Conservation (phyloP, 805 yeast genomes). For the Saccharomycopsis sp. region DNA sequence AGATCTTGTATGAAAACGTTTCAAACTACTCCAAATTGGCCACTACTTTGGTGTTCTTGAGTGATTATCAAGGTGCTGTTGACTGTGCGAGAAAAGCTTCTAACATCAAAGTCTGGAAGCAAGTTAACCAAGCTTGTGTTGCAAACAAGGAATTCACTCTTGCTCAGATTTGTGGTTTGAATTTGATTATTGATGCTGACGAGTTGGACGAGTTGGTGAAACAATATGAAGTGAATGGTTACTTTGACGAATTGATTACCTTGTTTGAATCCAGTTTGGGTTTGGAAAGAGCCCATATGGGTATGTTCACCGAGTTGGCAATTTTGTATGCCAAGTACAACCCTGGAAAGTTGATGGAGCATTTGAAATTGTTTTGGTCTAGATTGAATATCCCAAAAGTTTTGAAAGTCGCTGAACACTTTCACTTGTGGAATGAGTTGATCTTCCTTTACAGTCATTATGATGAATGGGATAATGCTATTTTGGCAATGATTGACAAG, state of each 20-base stretch:
- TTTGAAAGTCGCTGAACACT: slow-evolving; percentile 83
- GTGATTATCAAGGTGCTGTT: slow-evolving; percentile 92
- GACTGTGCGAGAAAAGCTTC: slow-evolving; percentile 98
- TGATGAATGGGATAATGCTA: slow-evolving; percentile 99
- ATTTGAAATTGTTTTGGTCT: slow-evolving; percentile 95
- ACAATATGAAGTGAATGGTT: slow-evolving; percentile 83
- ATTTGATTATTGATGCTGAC: slow-evolving; percentile 94
- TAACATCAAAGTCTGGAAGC: slow-evolving; percentile 90
- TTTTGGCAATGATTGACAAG: slow-evolving; percentile 91
- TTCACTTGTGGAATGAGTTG: slow-evolving; percentile 94
- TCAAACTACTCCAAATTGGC: slow-evolving; percentile 95
- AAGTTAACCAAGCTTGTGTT: slow-evolving; percentile 93
- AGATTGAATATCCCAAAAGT: slow-evolving; percentile 97
- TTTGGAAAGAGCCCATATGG: slow-evolving; percentile 98
- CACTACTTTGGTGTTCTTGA: slow-evolving; percentile 86
- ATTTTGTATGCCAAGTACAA: slow-evolving; percentile 81
- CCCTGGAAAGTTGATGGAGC: slow-evolving; percentile 90
- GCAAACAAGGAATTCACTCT: slow-evolving; percentile 90
- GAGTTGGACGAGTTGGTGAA: slow-evolving; percentile 84
- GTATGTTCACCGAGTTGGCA: slow-evolving; percentile 97
- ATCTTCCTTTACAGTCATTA: slow-evolving; percentile 95
- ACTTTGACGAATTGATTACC: slow-evolving; percentile 83
- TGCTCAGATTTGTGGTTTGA: slow-evolving; percentile 98
- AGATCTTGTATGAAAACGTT: slow-evolving; percentile 71
- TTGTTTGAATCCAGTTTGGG: slow-evolving; percentile 94